Base-by-base conservation (phyloP, 441 rosid species). In the Gossypium trilobum region DNA sequence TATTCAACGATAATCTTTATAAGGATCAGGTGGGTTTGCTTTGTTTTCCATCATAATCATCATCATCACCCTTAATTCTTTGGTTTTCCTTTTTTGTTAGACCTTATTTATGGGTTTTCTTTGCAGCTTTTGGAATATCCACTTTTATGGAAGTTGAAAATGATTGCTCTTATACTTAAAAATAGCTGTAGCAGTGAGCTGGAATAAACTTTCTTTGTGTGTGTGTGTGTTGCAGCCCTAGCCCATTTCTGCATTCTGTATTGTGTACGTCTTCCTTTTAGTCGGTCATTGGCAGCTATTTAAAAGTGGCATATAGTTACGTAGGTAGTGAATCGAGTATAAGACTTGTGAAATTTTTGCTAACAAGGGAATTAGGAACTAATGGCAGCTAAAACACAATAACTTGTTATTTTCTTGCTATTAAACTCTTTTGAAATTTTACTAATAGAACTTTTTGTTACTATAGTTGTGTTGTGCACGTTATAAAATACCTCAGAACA, bases 11-110 rank as follows among this genome's bases (percentile, higher is more conserved):
- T 23, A n/a, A 65, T 46, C 73, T 76, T 55, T 80, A 46, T 59
- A 69, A 70, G 66, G 48, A 76, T 13, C 55, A 76, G 82, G 85
- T 84, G 63, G 3, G 52, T 57, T 19, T 25, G 14, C 56, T 71
- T 57, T 20, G 29, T 55, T 20, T 29, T 20, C 4, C 59, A 17
- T n/a, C 64, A 10, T 44, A 44, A 44, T 44, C 16, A 33, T 52
- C 7, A 5, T 59, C 64, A 55, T 17, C 11, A 17, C 48, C 3
- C 29, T 16, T 72, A 6, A 23, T 20, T 60, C 5, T 48, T 9
- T n/a, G 17, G 2, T 31, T 42, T 0, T 36, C 11, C 3, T 14
- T 14, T 17, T 16, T 0, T 25, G 14, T 55, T 55, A 52, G 25
- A 20, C 5, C 14, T 42, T 46, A 16, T 25, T 59, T 23, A 9